Percentiles rank a stretch among this genome's conserved stretches.
These are phyloP conservation scores for Boletus sp. DNA, from an alignment of 768 basidiomycete genomes.

Conservation along the genomic window DNA sequence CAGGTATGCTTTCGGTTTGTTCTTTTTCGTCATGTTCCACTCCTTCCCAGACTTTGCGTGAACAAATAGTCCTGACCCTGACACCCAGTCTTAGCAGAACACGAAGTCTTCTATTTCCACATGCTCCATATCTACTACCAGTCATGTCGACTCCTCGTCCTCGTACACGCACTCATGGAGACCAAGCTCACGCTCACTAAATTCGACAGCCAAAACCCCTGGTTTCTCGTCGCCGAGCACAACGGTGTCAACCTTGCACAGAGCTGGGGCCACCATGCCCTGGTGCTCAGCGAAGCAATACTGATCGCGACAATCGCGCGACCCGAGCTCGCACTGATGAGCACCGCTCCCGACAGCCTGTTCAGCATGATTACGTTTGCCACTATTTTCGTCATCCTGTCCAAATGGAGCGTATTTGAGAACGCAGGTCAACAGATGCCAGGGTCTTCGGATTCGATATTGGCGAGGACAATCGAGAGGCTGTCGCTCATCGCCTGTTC, in stretches of 20 bases:
- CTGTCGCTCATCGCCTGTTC: conserved; percentile 34
- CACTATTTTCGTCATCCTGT: conserved; percentile 40
- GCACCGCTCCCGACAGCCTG: conserved; percentile 40
- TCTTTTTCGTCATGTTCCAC: background rate
- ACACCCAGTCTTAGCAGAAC: conserved; percentile 38
- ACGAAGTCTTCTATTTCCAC: conserved; percentile 42
- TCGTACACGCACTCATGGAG: conserved; percentile 35
- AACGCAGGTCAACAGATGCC: conserved; percentile 32
- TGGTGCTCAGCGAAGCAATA: conserved; percentile 37
- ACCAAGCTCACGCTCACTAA: conserved; percentile 22
- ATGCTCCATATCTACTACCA: conserved; percentile 41
- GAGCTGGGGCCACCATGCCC: conserved; percentile 38
- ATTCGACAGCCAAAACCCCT: conserved; percentile 17
- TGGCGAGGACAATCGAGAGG: conserved; percentile 35
- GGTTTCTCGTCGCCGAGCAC: conserved; percentile 33
- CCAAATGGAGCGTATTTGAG: conserved; percentile 41
- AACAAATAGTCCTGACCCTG: conserved; percentile 21
- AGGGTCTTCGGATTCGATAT: conserved; percentile 37
- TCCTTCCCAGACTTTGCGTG: background rate
- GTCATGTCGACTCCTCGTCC: conserved; percentile 37
- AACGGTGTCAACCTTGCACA: conserved; percentile 34
- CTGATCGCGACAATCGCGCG: conserved; percentile 34
- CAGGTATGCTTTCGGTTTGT: conserved; percentile 28
- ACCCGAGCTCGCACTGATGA: conserved; percentile 34
- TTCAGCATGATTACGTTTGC: conserved; percentile 43